These are phyloP conservation scores for Hyaloscypha hepaticicola DNA, from an alignment of 495 filamentous ascomycete genomes.

Conservation along the genomic window DNA sequence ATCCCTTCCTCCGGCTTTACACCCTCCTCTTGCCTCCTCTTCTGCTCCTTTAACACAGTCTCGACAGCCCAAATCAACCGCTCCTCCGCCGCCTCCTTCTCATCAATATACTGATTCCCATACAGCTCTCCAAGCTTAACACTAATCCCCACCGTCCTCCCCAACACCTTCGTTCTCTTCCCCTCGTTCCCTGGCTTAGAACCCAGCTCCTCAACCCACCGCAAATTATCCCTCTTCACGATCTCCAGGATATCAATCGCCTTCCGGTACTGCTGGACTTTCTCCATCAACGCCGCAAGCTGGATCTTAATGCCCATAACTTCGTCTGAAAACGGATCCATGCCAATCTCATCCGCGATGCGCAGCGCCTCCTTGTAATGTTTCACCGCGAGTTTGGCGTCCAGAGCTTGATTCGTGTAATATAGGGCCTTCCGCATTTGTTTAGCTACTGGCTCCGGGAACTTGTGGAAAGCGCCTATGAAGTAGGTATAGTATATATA, in stretches of 20 bases:
- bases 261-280: slow-evolving; percentile 60
- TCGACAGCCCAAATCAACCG: slow-evolving; percentile 80
- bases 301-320: slow-evolving; percentile 86
- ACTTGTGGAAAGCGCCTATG: slow-evolving; percentile 65
- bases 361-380: slow-evolving; percentile 77
- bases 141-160: slow-evolving; percentile 68
- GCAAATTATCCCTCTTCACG: slow-evolving; percentile 57
- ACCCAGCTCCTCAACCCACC: slow-evolving; percentile 57
- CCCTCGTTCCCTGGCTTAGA: slow-evolving; percentile 54
- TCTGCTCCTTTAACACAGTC: slow-evolving; percentile 69
- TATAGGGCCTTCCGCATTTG: slow-evolving; percentile 83
- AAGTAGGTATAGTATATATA: slow-evolving; percentile 68
- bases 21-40: slow-evolving; percentile 62
- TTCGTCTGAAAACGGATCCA: slow-evolving; percentile 89
- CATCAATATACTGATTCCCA: slow-evolving; percentile 54
- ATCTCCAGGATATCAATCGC: slow-evolving; percentile 74
- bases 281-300: slow-evolving; percentile 74
- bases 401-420: slow-evolving; percentile 71
- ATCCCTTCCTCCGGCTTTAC: slow-evolving; percentile 61
- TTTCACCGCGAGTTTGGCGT: slow-evolving; percentile 71
- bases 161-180: slow-evolving; percentile 67
- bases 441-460: slow-evolving; percentile 75
- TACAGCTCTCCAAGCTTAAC: slow-evolving; percentile 85
- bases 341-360: slow-evolving; percentile 63
- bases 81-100: slow-evolving; percentile 67